Evolutionary conservation across 768 basidiomycete genomes (phyloP), one percentile per base, ranked within the genome.

Genomic region (Termitomyces sp.): DNA sequence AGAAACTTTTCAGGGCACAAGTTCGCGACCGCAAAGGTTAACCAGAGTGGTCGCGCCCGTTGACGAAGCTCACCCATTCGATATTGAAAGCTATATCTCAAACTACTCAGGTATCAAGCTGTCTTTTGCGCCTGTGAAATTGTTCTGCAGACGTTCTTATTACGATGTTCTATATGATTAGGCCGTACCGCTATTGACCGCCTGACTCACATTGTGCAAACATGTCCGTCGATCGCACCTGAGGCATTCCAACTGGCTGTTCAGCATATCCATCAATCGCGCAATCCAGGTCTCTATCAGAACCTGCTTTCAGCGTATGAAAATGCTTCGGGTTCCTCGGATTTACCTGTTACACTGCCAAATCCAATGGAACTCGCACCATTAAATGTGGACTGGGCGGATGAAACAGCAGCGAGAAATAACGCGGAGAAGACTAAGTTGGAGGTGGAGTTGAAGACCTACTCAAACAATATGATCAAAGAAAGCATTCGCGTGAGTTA

Each of bases 401-500:
- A 94, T 43, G 83, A 87, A 63, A 80, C 74, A 29, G 74, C 76
- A 43, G 76, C 80, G 59, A 84, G 80, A 70, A 92, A 90, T 65
- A 74, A 78, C 60, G 80, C 81, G n/a, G 92, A 95, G 67, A 78
- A 77, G 58, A 82, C 80, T n/a, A 92, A 88, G 69, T 75, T 97
- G 57, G 95, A 97, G 74, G 88, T 94, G 5, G 96, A 98, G 69
- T 76, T 98, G 67, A 95, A 94, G 81, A 92, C 89, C 12, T 98
- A 98, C 67, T 81, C 86, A 62, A 94, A 91, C 65, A 98, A 97
- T 69, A 88, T 98, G 87, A 97, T 98, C 78, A 98, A 97, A 73
- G 96, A 98, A 80, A 94, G 92, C 79, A 95, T 97, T 64, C 78
- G 96, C 65, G 94, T 96, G 68, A 67, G 80, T 76, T 22, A 32